Conservation (phyloP, 768 basidiomycete genomes). For the Lactarius hengduanensis region DNA sequence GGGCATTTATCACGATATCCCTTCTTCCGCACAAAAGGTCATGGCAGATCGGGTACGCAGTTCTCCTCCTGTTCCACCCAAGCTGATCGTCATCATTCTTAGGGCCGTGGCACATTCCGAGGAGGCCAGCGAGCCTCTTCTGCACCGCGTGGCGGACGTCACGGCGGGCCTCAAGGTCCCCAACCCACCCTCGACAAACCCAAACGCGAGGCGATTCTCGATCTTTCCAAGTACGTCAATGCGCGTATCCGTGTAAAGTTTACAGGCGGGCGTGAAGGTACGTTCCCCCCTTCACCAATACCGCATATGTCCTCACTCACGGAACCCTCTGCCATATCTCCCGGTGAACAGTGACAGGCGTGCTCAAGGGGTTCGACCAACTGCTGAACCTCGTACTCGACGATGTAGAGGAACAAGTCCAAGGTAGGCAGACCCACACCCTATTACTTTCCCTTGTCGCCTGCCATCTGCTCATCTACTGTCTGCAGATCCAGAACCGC, state of each 20-base stretch:
- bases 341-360: conserved; percentile 68
- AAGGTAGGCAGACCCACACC: conserved; percentile 44
- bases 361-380: conserved; percentile 95
- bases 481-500: conserved; percentile 59
- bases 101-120: conserved; percentile 62
- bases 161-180: conserved; percentile 47
- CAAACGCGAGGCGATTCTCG: conserved; percentile 91
- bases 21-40: conserved; percentile 17
- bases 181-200: conserved; percentile 67
- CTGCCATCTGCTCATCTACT: not conserved
- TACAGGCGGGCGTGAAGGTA: conserved; percentile 96
- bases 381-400: conserved; percentile 96
- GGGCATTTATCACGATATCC: not conserved
- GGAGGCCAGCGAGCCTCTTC: conserved; percentile 44
- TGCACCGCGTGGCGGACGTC: conserved; percentile 42
- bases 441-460: conserved; percentile 21
- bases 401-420: conserved; percentile 83
- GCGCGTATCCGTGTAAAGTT: conserved; percentile 94
- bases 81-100: conserved; percentile 32
- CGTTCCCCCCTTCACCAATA: conserved; percentile 16
- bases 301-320: not conserved
- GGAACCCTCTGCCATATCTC: conserved; percentile 9
- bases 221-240: conserved; percentile 92
- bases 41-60: conserved; percentile 64
- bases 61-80: not conserved